phyloP scores from a whole-genome alignment of 116 monocot species.

The Zostera marina region DNA sequence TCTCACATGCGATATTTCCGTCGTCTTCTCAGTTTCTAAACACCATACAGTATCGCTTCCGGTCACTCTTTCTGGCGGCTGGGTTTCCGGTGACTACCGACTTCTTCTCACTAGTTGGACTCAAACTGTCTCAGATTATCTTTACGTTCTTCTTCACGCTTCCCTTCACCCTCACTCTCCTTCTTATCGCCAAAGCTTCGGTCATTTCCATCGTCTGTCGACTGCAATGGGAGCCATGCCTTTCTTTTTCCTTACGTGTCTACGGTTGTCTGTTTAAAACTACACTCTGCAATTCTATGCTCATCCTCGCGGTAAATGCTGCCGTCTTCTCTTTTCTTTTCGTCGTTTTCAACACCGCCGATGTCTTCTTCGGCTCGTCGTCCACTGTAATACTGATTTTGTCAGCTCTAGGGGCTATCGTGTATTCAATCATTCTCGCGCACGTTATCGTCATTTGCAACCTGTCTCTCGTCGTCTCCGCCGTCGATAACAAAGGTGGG shows the following conservation, averaged over 20 bases:
- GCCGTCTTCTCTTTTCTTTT: slow-evolving; percentile 41
- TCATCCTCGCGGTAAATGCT: slow-evolving; percentile 48
- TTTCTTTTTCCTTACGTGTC: slow-evolving; percentile 18
- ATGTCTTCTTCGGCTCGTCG: slow-evolving; percentile 16
- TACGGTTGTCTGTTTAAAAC: slow-evolving; percentile 32
- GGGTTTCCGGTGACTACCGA: slow-evolving; percentile 28
- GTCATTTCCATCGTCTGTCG: slow-evolving; percentile 19
- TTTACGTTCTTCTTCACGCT: slow-evolving; percentile 38
- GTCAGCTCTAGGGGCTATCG: slow-evolving; percentile 24
- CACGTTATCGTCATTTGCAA: slow-evolving; percentile 47
- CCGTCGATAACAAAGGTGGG: slow-evolving; percentile 33
- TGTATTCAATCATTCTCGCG: slow-evolving; percentile 50
- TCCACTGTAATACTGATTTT: slow-evolving; percentile 11
- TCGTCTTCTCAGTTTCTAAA: slow-evolving; percentile 17
- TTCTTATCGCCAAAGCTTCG: slow-evolving; percentile 45
- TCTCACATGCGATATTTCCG: slow-evolving; percentile 30
- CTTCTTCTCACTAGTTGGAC: slow-evolving; percentile 35
- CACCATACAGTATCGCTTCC: slow-evolving; percentile 28
- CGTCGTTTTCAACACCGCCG: slow-evolving; percentile 29
- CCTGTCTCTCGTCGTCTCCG: slow-evolving; percentile 44
- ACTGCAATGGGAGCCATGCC: too few species aligned
- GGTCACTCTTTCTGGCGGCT: slow-evolving; percentile 36
- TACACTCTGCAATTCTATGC: slow-evolving; percentile 38
- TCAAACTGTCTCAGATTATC: slow-evolving; percentile 60
- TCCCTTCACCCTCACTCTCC: slow-evolving; percentile 66